Evolutionary conservation across 192 early-diverging fungal species (phyloP).

Genomic region (Linnemannia zychae): DNA sequence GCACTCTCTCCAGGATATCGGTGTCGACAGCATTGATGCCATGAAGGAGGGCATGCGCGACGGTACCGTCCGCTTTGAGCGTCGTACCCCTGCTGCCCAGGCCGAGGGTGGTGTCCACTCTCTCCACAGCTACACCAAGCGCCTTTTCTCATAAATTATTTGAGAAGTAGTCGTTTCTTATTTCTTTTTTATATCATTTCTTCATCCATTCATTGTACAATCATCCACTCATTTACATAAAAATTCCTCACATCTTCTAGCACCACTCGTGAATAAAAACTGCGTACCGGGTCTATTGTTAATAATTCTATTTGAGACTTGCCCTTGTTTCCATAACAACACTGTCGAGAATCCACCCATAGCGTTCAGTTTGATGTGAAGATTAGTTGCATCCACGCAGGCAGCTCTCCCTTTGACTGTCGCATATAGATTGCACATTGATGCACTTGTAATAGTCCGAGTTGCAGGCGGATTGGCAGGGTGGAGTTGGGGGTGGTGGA

Average conservation of each 20-base stretch:
- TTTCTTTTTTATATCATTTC: neutral
- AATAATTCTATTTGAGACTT: neutral
- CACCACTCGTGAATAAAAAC: neutral
- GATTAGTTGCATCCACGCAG: neutral
- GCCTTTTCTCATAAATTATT: constrained; percentile 51
- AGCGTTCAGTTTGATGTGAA: neutral
- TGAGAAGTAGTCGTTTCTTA: neutral
- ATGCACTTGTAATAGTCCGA: constrained; percentile 12
- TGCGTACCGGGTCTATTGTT: neutral
- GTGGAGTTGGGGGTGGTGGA: neutral
- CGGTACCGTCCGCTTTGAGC: constrained; percentile 93
- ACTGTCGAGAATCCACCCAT: too few relatives aligned
- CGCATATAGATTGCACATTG: neutral
- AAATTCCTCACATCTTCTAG: neutral
- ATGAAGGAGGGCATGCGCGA: constrained; percentile 76
- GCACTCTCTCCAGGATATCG: constrained; percentile 98
- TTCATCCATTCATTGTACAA: neutral
- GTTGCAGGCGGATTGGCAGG: neutral
- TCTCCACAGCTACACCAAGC: constrained; percentile 57
- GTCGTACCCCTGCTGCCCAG: constrained; percentile 94
- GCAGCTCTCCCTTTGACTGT: neutral
- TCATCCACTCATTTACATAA: neutral
- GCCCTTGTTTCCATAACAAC: too few relatives aligned
- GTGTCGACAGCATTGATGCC: constrained; percentile 73
- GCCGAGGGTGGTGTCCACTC: constrained; percentile 96